phyloP scores from a whole-genome alignment of 2,329 filamentous ascomycete species.

The Bipolaris bicolor region DNA sequence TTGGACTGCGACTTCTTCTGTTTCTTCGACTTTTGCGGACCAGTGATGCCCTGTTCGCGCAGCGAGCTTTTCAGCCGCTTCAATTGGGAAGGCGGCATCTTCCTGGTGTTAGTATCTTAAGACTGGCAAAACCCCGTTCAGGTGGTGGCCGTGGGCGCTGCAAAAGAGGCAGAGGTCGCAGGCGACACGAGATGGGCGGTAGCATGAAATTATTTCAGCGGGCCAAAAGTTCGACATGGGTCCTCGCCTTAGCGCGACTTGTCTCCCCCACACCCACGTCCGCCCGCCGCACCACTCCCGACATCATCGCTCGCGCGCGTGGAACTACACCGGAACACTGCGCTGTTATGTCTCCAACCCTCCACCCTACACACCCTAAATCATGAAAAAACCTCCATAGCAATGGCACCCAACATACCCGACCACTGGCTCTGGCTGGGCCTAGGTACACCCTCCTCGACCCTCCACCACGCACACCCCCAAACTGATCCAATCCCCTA shows the following conservation, averaged over 20 bases:
- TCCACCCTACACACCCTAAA: slow-evolving; percentile 6
- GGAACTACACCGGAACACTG: slow-evolving; percentile 1
- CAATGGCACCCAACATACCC: slow-evolving; percentile 47
- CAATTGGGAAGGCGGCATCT: slow-evolving; percentile 93
- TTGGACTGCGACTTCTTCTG: slow-evolving; percentile 76
- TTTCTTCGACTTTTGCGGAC: slow-evolving; percentile 94
- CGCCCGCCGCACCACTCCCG: slow-evolving; percentile 10
- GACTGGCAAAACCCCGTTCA: neutral
- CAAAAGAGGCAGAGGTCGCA: neutral
- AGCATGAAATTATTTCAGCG: slow-evolving; percentile 25
- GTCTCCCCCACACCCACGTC: slow-evolving; percentile 13
- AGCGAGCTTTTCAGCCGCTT: slow-evolving; percentile 94
- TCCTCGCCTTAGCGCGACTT: slow-evolving; percentile 5
- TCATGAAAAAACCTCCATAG: slow-evolving; percentile 20
- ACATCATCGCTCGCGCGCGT: slow-evolving; percentile 24
- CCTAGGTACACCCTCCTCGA: slow-evolving; percentile 41
- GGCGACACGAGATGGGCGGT: slow-evolving; percentile 14
- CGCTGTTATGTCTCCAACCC: slow-evolving; percentile 1
- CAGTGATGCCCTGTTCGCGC: slow-evolving; percentile 85
- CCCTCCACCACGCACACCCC: slow-evolving; percentile 53
- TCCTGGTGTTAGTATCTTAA: neutral
- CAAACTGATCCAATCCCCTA: slow-evolving; percentile 43
- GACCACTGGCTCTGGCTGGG: slow-evolving; percentile 57
- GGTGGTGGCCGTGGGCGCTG: neutral
- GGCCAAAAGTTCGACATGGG: slow-evolving; percentile 27